phyloP scores from a whole-genome alignment of 306 rosid species.

The Sesbania bispinosa region DNA sequence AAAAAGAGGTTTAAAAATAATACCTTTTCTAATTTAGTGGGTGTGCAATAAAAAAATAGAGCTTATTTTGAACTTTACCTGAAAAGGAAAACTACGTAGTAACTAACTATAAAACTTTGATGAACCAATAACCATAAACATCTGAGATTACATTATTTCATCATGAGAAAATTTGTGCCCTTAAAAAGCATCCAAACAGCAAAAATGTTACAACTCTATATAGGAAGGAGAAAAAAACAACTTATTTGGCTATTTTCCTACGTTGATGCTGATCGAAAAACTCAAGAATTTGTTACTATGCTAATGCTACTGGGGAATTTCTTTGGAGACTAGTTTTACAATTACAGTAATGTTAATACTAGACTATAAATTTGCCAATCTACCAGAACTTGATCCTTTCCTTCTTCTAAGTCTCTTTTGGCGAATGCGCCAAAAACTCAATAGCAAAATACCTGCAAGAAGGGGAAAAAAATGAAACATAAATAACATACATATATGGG shows the following conservation, averaged over 20 bases:
- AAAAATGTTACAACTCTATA: slow-evolving; percentile 31
- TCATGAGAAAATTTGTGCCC: slow-evolving; percentile 22
- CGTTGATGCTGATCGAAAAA: slow-evolving; percentile 16
- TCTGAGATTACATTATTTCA: slow-evolving; percentile 18
- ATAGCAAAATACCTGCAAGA: slow-evolving; percentile 54
- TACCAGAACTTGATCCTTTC: slow-evolving; percentile 65
- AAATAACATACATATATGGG: background rate
- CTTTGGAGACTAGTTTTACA: slow-evolving; percentile 28
- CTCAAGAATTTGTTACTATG: slow-evolving; percentile 26
- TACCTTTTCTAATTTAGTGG: no score
- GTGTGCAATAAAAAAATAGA: no score
- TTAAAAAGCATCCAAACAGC: slow-evolving; percentile 25
- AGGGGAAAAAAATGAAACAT: background rate
- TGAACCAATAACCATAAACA: background rate
- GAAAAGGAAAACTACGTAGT: background rate
- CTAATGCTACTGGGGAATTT: slow-evolving; percentile 35
- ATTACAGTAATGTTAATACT: slow-evolving; percentile 20
- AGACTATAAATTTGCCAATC: slow-evolving; percentile 60
- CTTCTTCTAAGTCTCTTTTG: slow-evolving; percentile 77
- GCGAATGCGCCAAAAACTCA: slow-evolving; percentile 86
- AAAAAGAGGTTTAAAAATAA: no score
- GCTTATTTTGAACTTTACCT: no score
- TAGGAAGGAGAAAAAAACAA: background rate
- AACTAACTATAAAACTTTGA: background rate
- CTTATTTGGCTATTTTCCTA: slow-evolving; percentile 35